Percentiles rank a stretch among this genome's conserved stretches.
Conservation (phyloP, 148 eudicot genomes). For the Rhododendron simsii region DNA sequence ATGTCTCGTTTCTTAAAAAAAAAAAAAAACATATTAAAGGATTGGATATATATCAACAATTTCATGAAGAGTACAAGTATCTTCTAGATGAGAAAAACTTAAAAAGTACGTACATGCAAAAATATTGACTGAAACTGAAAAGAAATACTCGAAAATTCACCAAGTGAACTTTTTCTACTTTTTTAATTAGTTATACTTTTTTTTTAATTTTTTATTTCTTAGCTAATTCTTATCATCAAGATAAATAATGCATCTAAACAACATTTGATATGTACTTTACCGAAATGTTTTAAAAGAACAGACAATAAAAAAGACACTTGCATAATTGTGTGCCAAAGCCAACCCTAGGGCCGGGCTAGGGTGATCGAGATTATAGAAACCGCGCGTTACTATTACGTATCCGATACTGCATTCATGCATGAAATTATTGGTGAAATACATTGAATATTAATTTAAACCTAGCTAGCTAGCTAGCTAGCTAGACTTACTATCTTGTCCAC, state of each 20-base stretch:
- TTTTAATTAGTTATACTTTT: not conserved
- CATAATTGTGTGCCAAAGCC: not conserved
- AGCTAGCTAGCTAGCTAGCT: too few relatives aligned
- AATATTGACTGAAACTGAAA: not conserved
- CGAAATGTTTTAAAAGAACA: not conserved
- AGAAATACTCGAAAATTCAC: too few relatives aligned
- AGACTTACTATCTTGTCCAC: slow-evolving; percentile 30
- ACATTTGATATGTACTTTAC: not conserved
- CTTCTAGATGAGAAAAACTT: not conserved
- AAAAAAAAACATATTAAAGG: too few relatives aligned
- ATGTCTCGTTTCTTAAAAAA: too few relatives aligned
- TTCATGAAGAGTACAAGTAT: not conserved
- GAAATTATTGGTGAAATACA: not conserved
- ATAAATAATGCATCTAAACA: not conserved
- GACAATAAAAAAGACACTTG: not conserved
- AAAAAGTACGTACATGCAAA: not conserved
- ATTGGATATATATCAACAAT: not conserved
- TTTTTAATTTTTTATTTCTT: too few relatives aligned
- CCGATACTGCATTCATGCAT: not conserved
- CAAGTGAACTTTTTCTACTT: not conserved
- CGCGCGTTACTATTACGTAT: not conserved
- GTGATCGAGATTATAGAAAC: not conserved
- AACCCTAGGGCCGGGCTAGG: not conserved
- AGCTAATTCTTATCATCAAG: not conserved
- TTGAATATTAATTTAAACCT: not conserved